Evolutionary conservation across 2,329 filamentous ascomycete species (phyloP).

Genomic region (Sporothrix euskadiensis): DNA sequence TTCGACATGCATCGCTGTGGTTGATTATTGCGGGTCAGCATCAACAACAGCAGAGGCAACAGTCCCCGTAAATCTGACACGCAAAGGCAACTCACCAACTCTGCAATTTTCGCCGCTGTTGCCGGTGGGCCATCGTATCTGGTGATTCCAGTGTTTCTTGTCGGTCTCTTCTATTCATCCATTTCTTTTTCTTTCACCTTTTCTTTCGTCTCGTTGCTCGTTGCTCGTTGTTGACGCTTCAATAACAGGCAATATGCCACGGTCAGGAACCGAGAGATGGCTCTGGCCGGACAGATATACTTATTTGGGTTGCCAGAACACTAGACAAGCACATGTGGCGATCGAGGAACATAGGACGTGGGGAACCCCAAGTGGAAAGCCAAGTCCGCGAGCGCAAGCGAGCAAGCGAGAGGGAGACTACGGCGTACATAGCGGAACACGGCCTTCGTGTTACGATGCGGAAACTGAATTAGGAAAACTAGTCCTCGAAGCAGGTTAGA

Average conservation of each 20-base stretch:
- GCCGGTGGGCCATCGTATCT: conserved; percentile 17
- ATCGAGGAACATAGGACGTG: background rate
- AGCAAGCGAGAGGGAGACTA: background rate
- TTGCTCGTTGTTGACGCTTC: too few species aligned
- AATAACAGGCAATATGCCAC: conserved; percentile 17
- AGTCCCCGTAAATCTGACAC: background rate
- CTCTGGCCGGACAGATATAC: conserved; percentile 19
- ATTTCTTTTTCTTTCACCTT: background rate
- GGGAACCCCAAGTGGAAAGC: conserved; percentile 8
- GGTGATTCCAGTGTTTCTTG: background rate
- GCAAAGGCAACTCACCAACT: conserved; percentile 11
- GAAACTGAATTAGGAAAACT: background rate
- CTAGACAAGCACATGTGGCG: background rate
- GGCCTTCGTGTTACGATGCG: background rate
- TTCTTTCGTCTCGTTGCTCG: background rate
- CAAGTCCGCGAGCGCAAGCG: background rate
- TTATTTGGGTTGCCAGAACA: background rate
- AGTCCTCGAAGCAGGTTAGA: background rate
- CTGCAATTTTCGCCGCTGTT: conserved; percentile 19
- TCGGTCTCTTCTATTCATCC: background rate
- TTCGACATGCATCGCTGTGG: conserved; percentile 19
- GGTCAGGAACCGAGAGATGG: background rate
- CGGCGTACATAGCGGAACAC: background rate
- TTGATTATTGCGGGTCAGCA: conserved; percentile 7
- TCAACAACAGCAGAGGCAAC: background rate